A percentile compares a stretch with the other conserved stretches of the same genome.
Evolutionary conservation across 208 protist genomes (phyloP).

Genomic region (Acanthamoeba lenticulata): DNA sequence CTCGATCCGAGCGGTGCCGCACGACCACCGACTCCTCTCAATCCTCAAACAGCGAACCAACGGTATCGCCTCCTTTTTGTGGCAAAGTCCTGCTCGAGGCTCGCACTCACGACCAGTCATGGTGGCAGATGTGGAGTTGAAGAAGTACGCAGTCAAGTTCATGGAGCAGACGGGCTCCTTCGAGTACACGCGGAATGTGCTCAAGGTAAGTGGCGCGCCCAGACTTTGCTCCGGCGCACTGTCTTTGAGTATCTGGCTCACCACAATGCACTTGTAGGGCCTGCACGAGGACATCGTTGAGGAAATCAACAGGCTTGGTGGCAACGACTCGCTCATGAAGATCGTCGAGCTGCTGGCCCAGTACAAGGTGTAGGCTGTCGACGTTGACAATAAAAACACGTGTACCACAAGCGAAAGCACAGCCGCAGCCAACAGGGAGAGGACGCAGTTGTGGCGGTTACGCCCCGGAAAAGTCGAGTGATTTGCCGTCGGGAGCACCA

Average conservation of each 20-base stretch:
- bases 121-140: slow-evolving; percentile 79
- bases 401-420: not conserved
- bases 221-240: not conserved
- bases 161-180: slow-evolving; percentile 80
- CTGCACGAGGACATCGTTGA: slow-evolving; percentile 27
- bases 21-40: slow-evolving; percentile 75
- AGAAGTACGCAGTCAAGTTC: slow-evolving; percentile 81
- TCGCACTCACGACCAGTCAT: slow-evolving; percentile 65
- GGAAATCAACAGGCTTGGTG: slow-evolving; percentile 56
- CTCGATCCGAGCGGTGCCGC: slow-evolving; percentile 69
- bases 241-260: too few species aligned
- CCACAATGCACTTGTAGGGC: too few species aligned
- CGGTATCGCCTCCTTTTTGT: too few species aligned
- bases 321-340: slow-evolving; percentile 33
- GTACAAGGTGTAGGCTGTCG: not conserved
- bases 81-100: slow-evolving; percentile 60
- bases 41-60: slow-evolving; percentile 76
- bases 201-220: not conserved
- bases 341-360: slow-evolving; percentile 33
- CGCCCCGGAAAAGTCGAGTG: too few species aligned
- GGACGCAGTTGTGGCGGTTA: too few species aligned
- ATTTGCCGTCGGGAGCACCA: too few species aligned
- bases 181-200: slow-evolving; percentile 74
- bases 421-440: too few species aligned
- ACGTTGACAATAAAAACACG: not conserved